These are phyloP conservation scores for Leccinum uliginosum DNA, from an alignment of 768 basidiomycete species.

Conservation along the genomic window DNA sequence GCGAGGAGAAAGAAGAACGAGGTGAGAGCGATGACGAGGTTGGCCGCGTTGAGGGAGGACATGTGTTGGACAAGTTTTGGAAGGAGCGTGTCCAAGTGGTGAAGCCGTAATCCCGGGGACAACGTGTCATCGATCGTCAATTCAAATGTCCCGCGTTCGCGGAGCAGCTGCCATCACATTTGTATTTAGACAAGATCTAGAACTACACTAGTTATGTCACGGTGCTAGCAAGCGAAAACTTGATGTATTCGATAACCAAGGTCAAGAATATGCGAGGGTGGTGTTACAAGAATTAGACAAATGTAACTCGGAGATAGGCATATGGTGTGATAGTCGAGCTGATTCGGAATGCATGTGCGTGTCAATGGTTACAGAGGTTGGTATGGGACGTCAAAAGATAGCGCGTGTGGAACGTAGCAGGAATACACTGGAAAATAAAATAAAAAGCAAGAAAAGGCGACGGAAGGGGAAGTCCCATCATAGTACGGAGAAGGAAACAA, in stretches of 20 bases:
- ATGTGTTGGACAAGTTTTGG: constrained; percentile 17
- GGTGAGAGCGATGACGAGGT: constrained; percentile 44
- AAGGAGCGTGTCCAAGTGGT: constrained; percentile 11
- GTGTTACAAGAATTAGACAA: constrained; percentile 32
- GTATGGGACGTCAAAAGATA: constrained; percentile 17
- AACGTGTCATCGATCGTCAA: constrained; percentile 13
- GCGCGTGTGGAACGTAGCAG: constrained; percentile 13
- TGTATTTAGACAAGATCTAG: constrained; percentile 23
- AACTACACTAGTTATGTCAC: constrained; percentile 27
- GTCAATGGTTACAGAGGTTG: constrained; percentile 22
- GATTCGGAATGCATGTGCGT: constrained; percentile 23
- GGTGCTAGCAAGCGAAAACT: constrained; percentile 10
- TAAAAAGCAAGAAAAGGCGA: background rate
- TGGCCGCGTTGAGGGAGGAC: constrained; percentile 36
- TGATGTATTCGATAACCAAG: constrained; percentile 14
- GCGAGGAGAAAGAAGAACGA: constrained; percentile 52
- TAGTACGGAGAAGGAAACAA: background rate
- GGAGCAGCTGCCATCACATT: constrained; percentile 6
- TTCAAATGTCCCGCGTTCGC: constrained; percentile 5
- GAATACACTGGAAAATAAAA: background rate
- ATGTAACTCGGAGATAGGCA: constrained; percentile 20
- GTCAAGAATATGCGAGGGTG: constrained; percentile 12
- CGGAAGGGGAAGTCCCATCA: background rate
- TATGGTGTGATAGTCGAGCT: constrained; percentile 17
- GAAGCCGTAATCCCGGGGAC: constrained; percentile 28